These are phyloP conservation scores for Pyricularia sp. DNA, from an alignment of 2,329 filamentous ascomycete genomes.

Conservation along the genomic window DNA sequence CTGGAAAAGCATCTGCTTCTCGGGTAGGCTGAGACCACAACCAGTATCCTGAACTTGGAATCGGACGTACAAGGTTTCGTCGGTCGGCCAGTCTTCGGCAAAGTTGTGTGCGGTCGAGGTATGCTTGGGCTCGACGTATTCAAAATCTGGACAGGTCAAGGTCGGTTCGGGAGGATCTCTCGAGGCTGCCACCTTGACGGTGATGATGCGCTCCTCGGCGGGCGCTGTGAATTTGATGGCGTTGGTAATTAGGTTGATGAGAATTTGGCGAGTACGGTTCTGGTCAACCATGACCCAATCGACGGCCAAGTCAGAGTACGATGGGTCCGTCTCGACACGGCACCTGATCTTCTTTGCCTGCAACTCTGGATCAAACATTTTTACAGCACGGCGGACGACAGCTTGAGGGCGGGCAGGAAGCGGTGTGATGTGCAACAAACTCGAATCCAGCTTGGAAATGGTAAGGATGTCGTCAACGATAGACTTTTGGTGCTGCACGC, in stretches of 20 bases:
- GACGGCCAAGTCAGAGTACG: slow-evolving; percentile 35
- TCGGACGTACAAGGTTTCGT: slow-evolving; percentile 23
- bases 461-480: slow-evolving; percentile 40
- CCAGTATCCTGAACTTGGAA: slow-evolving; percentile 58
- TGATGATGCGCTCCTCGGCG: slow-evolving; percentile 27
- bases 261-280: slow-evolving; percentile 45
- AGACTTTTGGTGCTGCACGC: slow-evolving; percentile 47
- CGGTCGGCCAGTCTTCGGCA: slow-evolving; percentile 21
- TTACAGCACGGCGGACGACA: slow-evolving; percentile 41
- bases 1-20: slow-evolving; percentile 57
- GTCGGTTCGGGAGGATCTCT: slow-evolving; percentile 21
- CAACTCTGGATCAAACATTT: slow-evolving; percentile 50
- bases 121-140: slow-evolving; percentile 20
- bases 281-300: slow-evolving; percentile 50
- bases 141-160: slow-evolving; percentile 14
- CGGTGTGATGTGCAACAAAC: slow-evolving; percentile 45
- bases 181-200: slow-evolving; percentile 40
- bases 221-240: slow-evolving; percentile 48
- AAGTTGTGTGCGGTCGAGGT: slow-evolving; percentile 9
- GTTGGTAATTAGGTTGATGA: slow-evolving; percentile 53
- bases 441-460: slow-evolving; percentile 43
- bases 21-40: slow-evolving; percentile 49
- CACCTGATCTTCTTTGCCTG: slow-evolving; percentile 45
- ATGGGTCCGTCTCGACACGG: slow-evolving; percentile 35
- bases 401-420: slow-evolving; percentile 40